Base-by-base conservation (phyloP, 225 moss, liverwort and hornwort species). In the Climacium dendroides region DNA sequence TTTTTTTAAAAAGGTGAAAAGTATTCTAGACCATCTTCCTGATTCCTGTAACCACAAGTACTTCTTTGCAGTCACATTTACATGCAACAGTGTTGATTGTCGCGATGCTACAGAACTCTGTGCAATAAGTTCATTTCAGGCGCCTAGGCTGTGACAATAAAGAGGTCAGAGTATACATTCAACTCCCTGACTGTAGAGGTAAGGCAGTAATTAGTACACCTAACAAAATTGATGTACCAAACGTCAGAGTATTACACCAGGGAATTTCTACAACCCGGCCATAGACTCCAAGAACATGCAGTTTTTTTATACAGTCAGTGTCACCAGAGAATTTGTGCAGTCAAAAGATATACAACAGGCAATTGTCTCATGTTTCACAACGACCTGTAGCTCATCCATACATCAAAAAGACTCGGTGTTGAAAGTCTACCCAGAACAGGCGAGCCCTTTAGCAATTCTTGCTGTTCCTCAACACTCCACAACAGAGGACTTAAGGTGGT, bases 401-500 rank as follows among this genome's bases (percentile, higher is more conserved):
- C 43, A 58, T 48, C 43, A 10, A 47, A 82, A 78, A 73, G 59
- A 28, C 13, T 73, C 34, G 54, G 85, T 16, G 41, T 81, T 82
- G 50, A 64, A 79, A 77, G 71, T 89, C 35, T 87, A 97, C 98
- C 96, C 52, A 99, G 89, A 85, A 93, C 91, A 83, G 97, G 95
- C 43, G 97, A 97, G 82, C 96, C 99, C 89, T 89, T 95, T 8
- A 99, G 94, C 59, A 93, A 90, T 86, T 94, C 83, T 76, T 94
- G 92, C 39, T 93, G 93, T 85, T 97, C 96, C 80, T 92, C 88
- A 39, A 59, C 86, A 87, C 89, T 93, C 99, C 99, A 99, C 70
- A 97, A 70, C 23, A 99, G 89, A 85, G 99, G 99, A 84, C 99
- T 99, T 79, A 94, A 72, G 71, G 97, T 97, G 80, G 92, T 90